Base-by-base conservation (phyloP, 495 filamentous ascomycete genomes). In the Podospora comata region DNA sequence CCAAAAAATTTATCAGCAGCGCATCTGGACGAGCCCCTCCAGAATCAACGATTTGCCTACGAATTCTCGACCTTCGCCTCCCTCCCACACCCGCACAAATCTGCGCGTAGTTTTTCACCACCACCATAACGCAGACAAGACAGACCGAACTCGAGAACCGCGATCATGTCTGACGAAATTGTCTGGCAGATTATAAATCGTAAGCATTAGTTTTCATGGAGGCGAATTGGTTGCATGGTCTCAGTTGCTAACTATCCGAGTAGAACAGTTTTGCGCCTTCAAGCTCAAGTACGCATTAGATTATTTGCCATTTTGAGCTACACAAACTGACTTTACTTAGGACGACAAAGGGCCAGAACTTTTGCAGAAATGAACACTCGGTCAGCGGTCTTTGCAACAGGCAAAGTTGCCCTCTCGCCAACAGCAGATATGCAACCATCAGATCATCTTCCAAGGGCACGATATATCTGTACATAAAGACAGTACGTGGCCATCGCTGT, bases 391-490 rank as follows among this genome's bases (percentile, higher is more conserved):
- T 98, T 62, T 99, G 96, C 87, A 96, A 94, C 78, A 86, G 92
- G 60, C 93, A 97, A 77, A 92, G 92, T 65, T 98, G 95, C 79
- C 95, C 95, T 23, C 90, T 99, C 62, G 95, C 95, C 71, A 99
- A 97, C 69, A 92, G 88, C 65, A 91, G 93, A 27, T 99, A 99
- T 84, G 96, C 95, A 57, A 98, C 95, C 18, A 87, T 99, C 68
- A 91, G 96, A 68, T 86, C 89, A 28, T 87, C 94, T 73, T 88
- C 92, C 44, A 87, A 88, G 57, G 92, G 92, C 59, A 86, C 85
- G 26, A 88, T 98, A 72, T 98, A 97, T 80, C 89, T 99, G 65
- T 98, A 97, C 86, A 96, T 97, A 85, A 99, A 97, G 82, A 96
- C 93, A 3, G 86, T 94, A 70, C 44, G 75, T 71, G 27, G 15